These are phyloP conservation scores for Alternaria angustiovoidea DNA, from an alignment of 2,329 filamentous ascomycete species.

Conservation along the genomic window DNA sequence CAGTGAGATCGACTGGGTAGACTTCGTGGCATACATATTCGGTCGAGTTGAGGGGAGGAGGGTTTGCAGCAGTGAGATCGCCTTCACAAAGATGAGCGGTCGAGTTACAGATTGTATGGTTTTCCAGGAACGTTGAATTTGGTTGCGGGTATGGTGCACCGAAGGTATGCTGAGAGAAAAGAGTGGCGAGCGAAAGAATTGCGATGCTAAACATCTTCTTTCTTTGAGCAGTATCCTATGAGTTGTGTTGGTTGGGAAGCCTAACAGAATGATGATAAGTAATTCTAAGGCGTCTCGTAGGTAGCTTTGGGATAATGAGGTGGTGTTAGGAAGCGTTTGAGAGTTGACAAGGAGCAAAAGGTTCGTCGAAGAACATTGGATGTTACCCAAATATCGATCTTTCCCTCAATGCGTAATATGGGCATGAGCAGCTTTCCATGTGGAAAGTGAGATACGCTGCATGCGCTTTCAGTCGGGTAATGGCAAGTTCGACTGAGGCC, in stretches of 20 bases:
- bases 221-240: not conserved
- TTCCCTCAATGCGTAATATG: not conserved
- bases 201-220: not conserved
- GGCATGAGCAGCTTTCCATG: not conserved
- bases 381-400: not conserved
- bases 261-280: not conserved
- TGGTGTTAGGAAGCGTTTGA: not conserved
- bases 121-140: conserved; percentile 16
- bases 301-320: not conserved
- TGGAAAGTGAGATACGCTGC: not conserved
- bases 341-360: not conserved
- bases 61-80: not conserved
- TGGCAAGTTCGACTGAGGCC: not conserved
- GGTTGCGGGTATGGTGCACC: conserved; percentile 22
- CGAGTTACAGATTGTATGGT: conserved; percentile 13
- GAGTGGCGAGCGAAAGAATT: conserved; percentile 6
- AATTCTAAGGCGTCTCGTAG: not conserved
- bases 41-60: conserved; percentile 1
- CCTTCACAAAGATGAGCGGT: conserved; percentile 2
- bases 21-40: conserved; percentile 28
- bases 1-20: conserved; percentile 33
- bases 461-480: not conserved
- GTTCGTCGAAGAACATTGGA: not conserved
- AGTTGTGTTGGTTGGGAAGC: not conserved
- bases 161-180: conserved; percentile 12